These are phyloP conservation scores for Tetrapisispora namnaoensis DNA, from an alignment of 805 yeast species.

Conservation along the genomic window DNA sequence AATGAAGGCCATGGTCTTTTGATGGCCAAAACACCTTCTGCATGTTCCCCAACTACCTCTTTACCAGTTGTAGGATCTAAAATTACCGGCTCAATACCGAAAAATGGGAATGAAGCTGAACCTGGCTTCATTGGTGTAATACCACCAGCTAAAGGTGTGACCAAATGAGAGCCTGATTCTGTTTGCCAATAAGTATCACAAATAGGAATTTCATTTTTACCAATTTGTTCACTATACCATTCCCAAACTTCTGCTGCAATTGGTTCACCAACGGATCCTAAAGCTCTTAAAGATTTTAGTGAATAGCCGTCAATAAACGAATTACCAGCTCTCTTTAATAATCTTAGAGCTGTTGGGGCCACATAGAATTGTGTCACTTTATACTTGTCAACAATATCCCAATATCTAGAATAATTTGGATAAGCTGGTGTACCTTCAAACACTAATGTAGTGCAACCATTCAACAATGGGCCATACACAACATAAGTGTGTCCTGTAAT, in stretches of 20 bases:
- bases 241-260: conserved; percentile 82
- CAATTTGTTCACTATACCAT: conserved; percentile 69
- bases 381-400: conserved; percentile 66
- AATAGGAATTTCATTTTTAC: conserved; percentile 59
- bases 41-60: conserved; percentile 58
- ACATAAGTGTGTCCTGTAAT: conserved; percentile 82
- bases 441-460: conserved; percentile 71
- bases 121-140: conserved; percentile 79
- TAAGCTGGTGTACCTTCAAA: conserved; percentile 85
- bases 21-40: conserved; percentile 72
- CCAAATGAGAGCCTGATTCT: conserved; percentile 73
- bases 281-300: conserved; percentile 52
- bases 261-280: conserved; percentile 84
- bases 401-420: conserved; percentile 70
- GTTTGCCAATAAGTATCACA: conserved; percentile 88
- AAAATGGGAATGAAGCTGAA: conserved; percentile 74
- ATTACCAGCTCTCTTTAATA: conserved; percentile 68
- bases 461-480: conserved; percentile 67
- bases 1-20: conserved; percentile 76
- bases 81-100: conserved; percentile 66
- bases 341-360: conserved; percentile 76
- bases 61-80: conserved; percentile 67
- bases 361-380: conserved; percentile 72
- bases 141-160: conserved; percentile 68
- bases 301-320: conserved; percentile 50